Percentiles rank a stretch among this genome's conserved stretches.
Evolutionary conservation across 805 yeast species (phyloP).

Genomic region (Pichia deserticola): DNA sequence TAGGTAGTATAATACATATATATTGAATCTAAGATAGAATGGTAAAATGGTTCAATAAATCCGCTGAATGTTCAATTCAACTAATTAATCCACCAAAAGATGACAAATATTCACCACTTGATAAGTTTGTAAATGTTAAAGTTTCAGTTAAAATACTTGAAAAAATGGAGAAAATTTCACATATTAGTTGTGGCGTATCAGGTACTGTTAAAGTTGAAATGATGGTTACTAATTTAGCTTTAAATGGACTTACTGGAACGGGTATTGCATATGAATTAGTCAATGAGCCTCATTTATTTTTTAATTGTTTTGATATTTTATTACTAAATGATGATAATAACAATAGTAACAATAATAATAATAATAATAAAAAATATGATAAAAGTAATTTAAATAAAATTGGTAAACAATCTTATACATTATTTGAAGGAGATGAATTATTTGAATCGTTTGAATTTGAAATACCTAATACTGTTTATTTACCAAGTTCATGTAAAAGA

Average conservation of each 20-base stretch:
- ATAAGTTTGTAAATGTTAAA: neutral
- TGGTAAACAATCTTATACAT: neutral
- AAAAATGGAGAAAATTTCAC: neutral
- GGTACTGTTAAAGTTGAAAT: conserved; percentile 1
- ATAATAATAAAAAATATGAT: neutral
- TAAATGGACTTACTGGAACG: neutral
- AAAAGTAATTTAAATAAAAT: neutral
- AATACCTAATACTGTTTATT: conserved; percentile 1
- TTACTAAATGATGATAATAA: neutral
- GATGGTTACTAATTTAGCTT: neutral
- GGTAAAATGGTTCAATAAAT: conserved; percentile 5
- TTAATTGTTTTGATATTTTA: neutral
- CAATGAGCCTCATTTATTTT: neutral
- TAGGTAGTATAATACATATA: too few relatives aligned
- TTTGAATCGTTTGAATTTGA: conserved; percentile 1
- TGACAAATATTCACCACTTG: conserved; percentile 5
- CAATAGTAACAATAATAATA: neutral
- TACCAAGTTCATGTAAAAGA: conserved; percentile 5
- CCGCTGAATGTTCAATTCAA: neutral
- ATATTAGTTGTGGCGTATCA: conserved; percentile 3
- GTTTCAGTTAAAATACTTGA: conserved; percentile 1
- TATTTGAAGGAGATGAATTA: neutral
- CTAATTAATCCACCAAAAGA: neutral
- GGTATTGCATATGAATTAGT: too few relatives aligned
- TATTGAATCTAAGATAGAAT: neutral